Percentiles rank a stretch among this genome's conserved stretches.
Evolutionary conservation across 1,284 basidiomycete genomes (phyloP).

Genomic region (Ceratorhiza oryzae-sativae): DNA sequence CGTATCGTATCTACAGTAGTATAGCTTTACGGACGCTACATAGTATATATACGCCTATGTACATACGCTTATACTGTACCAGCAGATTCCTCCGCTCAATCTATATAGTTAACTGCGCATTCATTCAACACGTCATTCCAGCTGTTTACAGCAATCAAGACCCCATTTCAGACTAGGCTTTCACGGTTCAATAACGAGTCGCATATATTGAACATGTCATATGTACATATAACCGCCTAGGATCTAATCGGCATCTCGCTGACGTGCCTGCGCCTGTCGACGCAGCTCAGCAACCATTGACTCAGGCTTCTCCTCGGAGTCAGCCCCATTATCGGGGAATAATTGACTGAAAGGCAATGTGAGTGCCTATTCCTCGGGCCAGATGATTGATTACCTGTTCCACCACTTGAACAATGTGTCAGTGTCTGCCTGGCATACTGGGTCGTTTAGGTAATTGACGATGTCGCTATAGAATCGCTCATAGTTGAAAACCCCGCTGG

Average conservation of each 20-base stretch:
- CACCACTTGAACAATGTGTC: conserved; percentile 10
- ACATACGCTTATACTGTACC: too few species aligned
- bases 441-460: too few species aligned
- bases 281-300: not conserved
- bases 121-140: too few species aligned
- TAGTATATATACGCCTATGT: too few species aligned
- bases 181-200: not conserved
- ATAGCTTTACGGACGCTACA: too few species aligned
- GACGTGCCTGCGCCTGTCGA: not conserved
- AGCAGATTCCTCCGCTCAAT: too few species aligned
- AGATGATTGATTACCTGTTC: not conserved
- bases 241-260: not conserved
- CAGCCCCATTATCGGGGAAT: not conserved
- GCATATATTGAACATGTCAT: not conserved
- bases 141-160: not conserved
- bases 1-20: too few species aligned
- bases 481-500: too few species aligned
- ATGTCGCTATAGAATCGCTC: too few species aligned
- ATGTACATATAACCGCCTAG: not conserved
- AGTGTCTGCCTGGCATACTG: too few species aligned
- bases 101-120: too few species aligned
- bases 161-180: not conserved
- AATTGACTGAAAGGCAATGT: not conserved
- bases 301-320: not conserved
- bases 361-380: too few species aligned